Percentiles rank a stretch among this genome's conserved stretches.
Evolutionary conservation across 768 basidiomycete species (phyloP).

Genomic region (Paxillus ammoniavirescens): DNA sequence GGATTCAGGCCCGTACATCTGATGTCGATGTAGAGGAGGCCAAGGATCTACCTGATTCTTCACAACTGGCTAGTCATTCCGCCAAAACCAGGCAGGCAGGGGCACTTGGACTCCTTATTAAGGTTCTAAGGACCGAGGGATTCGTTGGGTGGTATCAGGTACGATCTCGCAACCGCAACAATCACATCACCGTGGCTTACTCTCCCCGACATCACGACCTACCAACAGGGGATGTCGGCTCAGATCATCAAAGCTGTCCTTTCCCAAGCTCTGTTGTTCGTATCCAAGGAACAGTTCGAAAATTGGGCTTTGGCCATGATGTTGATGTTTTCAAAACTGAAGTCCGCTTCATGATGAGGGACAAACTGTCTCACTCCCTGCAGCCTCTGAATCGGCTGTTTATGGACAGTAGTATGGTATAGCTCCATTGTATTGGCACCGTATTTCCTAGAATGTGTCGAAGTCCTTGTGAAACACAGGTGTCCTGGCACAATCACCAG

Average conservation of each 20-base stretch:
- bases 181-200: not conserved
- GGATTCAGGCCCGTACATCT: constrained; percentile 82
- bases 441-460: not conserved
- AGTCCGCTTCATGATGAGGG: constrained; percentile 8
- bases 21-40: constrained; percentile 40
- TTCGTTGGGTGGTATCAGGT: constrained; percentile 96
- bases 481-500: not conserved
- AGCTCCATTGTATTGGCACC: not conserved
- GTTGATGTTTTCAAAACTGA: constrained; percentile 43
- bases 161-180: constrained; percentile 19
- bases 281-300: constrained; percentile 98
- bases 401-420: not conserved
- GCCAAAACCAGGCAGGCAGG: constrained; percentile 54
- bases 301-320: constrained; percentile 77
- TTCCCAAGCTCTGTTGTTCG: constrained; percentile 92
- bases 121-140: constrained; percentile 76
- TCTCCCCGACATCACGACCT: not conserved
- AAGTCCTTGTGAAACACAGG: not conserved
- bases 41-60: constrained; percentile 16
- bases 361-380: not conserved
- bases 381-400: not conserved
- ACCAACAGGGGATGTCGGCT: constrained; percentile 83
- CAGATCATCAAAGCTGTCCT: constrained; percentile 96
- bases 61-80: not conserved
- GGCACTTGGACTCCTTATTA: constrained; percentile 71